Conservation (phyloP, 352 stramenopile species). For the Phytophthora sp. region DNA sequence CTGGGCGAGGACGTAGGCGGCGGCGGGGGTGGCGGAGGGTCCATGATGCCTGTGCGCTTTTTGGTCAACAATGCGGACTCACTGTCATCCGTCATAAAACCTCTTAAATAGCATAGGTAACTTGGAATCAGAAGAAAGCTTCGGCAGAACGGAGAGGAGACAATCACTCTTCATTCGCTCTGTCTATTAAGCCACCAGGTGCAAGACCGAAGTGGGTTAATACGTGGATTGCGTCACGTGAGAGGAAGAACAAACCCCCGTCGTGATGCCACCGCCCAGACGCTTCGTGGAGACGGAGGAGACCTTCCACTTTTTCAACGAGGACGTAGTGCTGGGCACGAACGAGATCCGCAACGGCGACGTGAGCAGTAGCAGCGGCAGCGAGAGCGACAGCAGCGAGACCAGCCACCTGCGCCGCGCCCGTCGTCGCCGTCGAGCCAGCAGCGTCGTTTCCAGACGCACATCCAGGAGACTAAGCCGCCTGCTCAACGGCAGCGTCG, state of each 20-base stretch:
- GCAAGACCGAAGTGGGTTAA: background rate
- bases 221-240: background rate
- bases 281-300: slow-evolving; percentile 63
- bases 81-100: slow-evolving; percentile 8
- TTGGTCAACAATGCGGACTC: slow-evolving; percentile 10
- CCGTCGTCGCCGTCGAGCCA: slow-evolving; percentile 23
- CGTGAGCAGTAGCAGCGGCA: slow-evolving; percentile 28
- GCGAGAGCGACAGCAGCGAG: slow-evolving; percentile 21
- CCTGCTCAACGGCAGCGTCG: slow-evolving; percentile 20
- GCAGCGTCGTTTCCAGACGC: slow-evolving; percentile 34
- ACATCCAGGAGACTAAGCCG: slow-evolving; percentile 31
- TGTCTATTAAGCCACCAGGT: too few species aligned
- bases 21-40: slow-evolving; percentile 28
- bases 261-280: slow-evolving; percentile 9
- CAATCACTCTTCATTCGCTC: too few species aligned
- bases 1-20: slow-evolving; percentile 1
- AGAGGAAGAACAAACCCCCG: too few species aligned
- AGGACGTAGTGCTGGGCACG: slow-evolving; percentile 60
- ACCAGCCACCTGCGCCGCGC: slow-evolving; percentile 17
- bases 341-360: slow-evolving; percentile 60
- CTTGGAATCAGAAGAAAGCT: slow-evolving; percentile 11
- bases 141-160: too few species aligned
- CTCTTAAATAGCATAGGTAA: background rate
- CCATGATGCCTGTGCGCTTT: slow-evolving; percentile 21
- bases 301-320: slow-evolving; percentile 74